Evolutionary conservation across 2,329 filamentous ascomycete genomes (phyloP), one percentile per base, ranked within the genome.

Genomic region (Plectosphaerella sp.): DNA sequence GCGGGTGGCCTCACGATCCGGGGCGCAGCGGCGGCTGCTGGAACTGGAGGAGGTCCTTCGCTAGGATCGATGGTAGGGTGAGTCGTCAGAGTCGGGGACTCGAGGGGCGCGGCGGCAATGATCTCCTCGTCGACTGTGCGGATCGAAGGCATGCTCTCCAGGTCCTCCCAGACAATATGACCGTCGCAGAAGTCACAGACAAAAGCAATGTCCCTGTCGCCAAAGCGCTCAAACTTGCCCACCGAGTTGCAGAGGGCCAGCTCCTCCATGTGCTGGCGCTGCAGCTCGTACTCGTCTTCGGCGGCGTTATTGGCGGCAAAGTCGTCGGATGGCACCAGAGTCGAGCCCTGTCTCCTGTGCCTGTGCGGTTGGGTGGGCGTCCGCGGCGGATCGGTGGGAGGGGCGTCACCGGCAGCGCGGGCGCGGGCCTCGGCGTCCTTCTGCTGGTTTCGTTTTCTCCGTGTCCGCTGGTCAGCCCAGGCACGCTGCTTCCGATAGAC

Each of bases 111-210:
- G 46, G 47, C 49, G 43, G 47, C 53, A 54, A 58, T 53, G 24
- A 57, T 57, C 49, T 59, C 59, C 49, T 62, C 63, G 50, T 64
- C 65, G 24, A 64, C 63, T 9, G 67, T 62, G 36, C 78, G 67
- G 51, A 69, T 64, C 2, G 75, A 75, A 6, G 80, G 80, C 67
- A 83, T 77, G 47, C 66, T 68, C 56, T 74, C 71, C 33, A 84
- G 59, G 60, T 84, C 78, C 52, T 79, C 72, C 81, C 81, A 84
- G 20, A 84, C 66, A 22, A 84, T 67, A 60, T 80, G 79, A 2
- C 81, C 81, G 61, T 83, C 80, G 66, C 81, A 84, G 61, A 77
- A 84, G 65, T 84, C 79, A 67, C 81, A 84, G 8, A 82, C 70
- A 59, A 83, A 84, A 8, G 76, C 79, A 47, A 82, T 72, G 54